Evolutionary conservation across 2,329 filamentous ascomycete species (phyloP).

Genomic region (Aspergillus oerlinghausenensis): DNA sequence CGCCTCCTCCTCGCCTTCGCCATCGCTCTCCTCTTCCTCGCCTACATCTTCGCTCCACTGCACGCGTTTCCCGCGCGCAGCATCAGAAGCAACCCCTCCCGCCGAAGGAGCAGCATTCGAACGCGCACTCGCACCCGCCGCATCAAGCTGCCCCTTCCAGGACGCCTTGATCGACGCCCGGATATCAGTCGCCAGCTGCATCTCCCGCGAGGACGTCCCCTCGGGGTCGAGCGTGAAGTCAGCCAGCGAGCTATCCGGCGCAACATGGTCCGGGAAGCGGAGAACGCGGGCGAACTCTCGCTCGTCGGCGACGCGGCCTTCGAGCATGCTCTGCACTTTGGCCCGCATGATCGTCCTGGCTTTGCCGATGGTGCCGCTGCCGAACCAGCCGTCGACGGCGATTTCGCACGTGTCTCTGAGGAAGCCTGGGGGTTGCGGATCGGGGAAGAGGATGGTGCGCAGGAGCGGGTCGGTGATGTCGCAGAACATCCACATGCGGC

Average conservation of each 20-base stretch:
- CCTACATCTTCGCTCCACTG: background rate
- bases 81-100: background rate
- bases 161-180: constrained; percentile 28
- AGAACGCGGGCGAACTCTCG: constrained; percentile 34
- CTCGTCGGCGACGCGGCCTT: constrained; percentile 29
- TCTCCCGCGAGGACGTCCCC: constrained; percentile 17
- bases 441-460: constrained; percentile 57
- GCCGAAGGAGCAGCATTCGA: constrained; percentile 5
- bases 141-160: constrained; percentile 8
- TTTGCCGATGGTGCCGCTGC: constrained; percentile 75
- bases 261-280: constrained; percentile 34
- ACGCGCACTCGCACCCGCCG: constrained; percentile 12
- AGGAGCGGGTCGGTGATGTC: constrained; percentile 82
- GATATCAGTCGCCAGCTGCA: constrained; percentile 33
- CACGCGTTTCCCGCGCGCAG: background rate
- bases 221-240: constrained; percentile 25
- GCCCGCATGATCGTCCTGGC: constrained; percentile 82
- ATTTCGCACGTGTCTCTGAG: constrained; percentile 57
- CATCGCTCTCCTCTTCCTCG: constrained; percentile 8
- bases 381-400: constrained; percentile 74
- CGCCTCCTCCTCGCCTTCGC: constrained; percentile 29
- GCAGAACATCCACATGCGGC: constrained; percentile 90
- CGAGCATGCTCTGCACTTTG: constrained; percentile 67
- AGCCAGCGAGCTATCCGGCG: constrained; percentile 14
- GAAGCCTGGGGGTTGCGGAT: constrained; percentile 42